Percentiles rank a stretch among this genome's conserved stretches.
Conservation (phyloP, 108 stramenopile genomes). For the Skeletonema marinoi region DNA sequence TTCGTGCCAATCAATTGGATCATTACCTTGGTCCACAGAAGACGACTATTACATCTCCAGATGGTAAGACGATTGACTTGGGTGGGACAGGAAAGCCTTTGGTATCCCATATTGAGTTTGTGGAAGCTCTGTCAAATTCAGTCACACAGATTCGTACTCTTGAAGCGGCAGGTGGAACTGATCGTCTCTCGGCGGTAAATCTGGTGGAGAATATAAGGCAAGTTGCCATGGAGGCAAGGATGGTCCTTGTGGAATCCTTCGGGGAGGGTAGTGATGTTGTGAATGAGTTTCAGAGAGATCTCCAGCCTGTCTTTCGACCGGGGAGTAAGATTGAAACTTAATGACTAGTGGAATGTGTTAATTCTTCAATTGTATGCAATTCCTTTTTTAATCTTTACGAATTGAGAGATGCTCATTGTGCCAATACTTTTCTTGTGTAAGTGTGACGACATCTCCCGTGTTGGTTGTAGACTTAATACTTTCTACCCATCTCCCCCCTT, state of each 20-base stretch:
- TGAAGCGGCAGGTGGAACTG: conserved; percentile 71
- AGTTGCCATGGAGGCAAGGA: conserved; percentile 79
- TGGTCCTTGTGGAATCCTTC: conserved; percentile 68
- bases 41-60: conserved; percentile 70
- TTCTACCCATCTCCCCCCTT: neutral
- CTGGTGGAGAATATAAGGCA: conserved; percentile 75
- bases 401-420: neutral
- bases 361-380: neutral
- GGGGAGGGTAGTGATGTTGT: conserved; percentile 71
- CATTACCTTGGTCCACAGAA: conserved; percentile 77
- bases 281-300: conserved; percentile 59
- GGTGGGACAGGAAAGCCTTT: conserved; percentile 40
- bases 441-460: too few relatives aligned
- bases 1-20: conserved; percentile 74
- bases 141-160: conserved; percentile 79
- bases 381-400: neutral
- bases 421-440: too few relatives aligned
- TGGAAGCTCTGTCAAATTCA: conserved; percentile 63
- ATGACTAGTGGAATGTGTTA: neutral
- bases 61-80: conserved; percentile 73
- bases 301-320: conserved; percentile 85
- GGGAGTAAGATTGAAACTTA: conserved; percentile 50
- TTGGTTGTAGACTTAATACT: too few relatives aligned
- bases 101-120: conserved; percentile 68
- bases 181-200: conserved; percentile 60